phyloP scores from a whole-genome alignment of 2,329 filamentous ascomycete species.

The Fusarium metavorans region DNA sequence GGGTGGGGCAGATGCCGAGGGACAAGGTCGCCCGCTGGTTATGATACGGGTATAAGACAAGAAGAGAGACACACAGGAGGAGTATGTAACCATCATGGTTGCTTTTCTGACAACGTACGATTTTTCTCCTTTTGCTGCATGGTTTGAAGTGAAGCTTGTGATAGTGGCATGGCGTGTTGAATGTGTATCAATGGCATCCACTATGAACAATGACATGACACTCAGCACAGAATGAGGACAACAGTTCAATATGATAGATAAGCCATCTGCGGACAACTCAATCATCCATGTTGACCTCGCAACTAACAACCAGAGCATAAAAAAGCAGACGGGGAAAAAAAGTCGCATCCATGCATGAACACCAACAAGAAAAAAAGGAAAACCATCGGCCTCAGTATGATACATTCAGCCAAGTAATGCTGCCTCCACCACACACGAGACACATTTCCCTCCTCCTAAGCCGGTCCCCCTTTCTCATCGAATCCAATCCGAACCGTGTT shows the following conservation, averaged over 20 bases:
- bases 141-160: not conserved
- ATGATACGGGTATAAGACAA: slow-evolving; percentile 15
- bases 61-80: not conserved
- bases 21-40: not conserved
- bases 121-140: not conserved
- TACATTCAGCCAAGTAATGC: slow-evolving; percentile 44
- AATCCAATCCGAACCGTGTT: slow-evolving; percentile 17
- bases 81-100: not conserved
- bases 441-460: slow-evolving; percentile 24
- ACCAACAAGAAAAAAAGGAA: slow-evolving; percentile 38
- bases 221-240: not conserved
- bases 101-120: not conserved
- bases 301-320: not conserved
- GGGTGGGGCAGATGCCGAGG: slow-evolving; percentile 33
- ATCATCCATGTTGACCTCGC: not conserved
- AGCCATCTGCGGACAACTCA: not conserved
- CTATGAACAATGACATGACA: not conserved
- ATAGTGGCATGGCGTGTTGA: not conserved
- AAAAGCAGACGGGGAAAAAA: slow-evolving; percentile 26
- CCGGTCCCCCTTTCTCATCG: slow-evolving; percentile 12
- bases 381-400: slow-evolving; percentile 39
- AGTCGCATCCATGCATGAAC: slow-evolving; percentile 41
- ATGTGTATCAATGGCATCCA: not conserved
- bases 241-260: not conserved
- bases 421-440: slow-evolving; percentile 27